Base-by-base conservation (phyloP, 73 alveolate genomes). In the Symbiodinium natans region DNA sequence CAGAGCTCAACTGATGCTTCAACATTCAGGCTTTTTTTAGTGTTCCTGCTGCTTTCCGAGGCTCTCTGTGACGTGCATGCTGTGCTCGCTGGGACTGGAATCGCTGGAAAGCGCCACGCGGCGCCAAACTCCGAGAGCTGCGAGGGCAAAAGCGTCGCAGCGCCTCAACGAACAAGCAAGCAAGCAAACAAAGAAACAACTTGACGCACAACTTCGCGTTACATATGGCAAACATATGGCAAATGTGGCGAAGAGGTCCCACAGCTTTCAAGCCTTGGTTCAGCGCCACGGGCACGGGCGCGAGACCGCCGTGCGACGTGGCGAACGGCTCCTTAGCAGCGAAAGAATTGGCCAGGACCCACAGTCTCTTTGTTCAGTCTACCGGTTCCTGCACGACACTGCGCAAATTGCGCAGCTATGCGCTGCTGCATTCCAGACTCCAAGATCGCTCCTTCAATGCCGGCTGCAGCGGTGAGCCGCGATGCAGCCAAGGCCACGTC, bases 291-390 rank as follows among this genome's bases (percentile, higher is more conserved):
- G 94, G 94, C 74, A 56, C 40, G 2, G 94, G 94, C 10, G 94
- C 94, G 29, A 87, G 94, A 41, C 94, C 94, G 31, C 94, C 94
- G 33, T 87, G 42, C 23, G 94, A 33, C 25, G 52, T 84, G 23
- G 94, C 94, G 41, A 87, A 87, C n/a, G 74, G 68, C 59, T 87
- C 94, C 94, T 87, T 34, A 48, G 85, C 42, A 6, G 21, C 59
- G n/a, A n/a, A n/a, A n/a, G n/a, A n/a, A n/a, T n/a, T n/a, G n/a
- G n/a, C n/a, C n/a, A n/a, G n/a, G n/a, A n/a, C n/a, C n/a, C n/a
- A n/a, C n/a, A n/a, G n/a, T n/a, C n/a, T n/a, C n/a, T n/a, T n/a
- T n/a, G n/a, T n/a, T n/a, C n/a, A n/a, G n/a, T n/a, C n/a, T n/a
- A n/a, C n/a, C n/a, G n/a, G n/a, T n/a, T n/a, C n/a, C n/a, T n/a